phyloP scores from a whole-genome alignment of 257 asterid species.

The Plectranthus barbatus region DNA sequence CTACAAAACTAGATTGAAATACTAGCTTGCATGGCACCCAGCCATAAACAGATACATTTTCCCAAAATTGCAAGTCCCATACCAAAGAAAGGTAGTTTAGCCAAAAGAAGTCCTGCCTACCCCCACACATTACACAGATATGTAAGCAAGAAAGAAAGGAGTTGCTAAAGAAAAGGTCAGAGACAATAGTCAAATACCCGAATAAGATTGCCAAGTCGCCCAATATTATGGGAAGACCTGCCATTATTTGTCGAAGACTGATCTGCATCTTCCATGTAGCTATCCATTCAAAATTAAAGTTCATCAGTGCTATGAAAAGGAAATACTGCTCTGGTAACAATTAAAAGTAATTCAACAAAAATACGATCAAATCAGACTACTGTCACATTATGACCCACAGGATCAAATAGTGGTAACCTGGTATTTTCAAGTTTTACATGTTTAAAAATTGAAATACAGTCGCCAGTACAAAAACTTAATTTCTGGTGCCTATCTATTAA shows the following conservation, averaged over 20 bases:
- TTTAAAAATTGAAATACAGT: not conserved
- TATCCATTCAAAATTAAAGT: slow-evolving; percentile 22
- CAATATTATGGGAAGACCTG: slow-evolving; percentile 79
- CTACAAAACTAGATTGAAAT: not conserved
- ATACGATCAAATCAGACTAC: not conserved
- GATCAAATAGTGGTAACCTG: not conserved
- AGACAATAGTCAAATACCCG: slow-evolving; percentile 47
- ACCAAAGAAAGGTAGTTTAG: not conserved
- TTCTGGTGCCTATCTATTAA: not conserved
- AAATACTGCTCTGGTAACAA: not conserved
- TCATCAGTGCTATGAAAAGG: not conserved
- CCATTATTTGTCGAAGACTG: slow-evolving; percentile 58
- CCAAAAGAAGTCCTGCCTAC: not conserved
- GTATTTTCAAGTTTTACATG: not conserved
- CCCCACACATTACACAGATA: not conserved
- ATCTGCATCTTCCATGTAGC: slow-evolving; percentile 75
- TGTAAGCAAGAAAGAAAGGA: not conserved
- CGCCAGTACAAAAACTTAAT: not conserved
- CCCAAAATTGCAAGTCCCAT: not conserved
- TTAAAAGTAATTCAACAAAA: not conserved
- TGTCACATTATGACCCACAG: not conserved
- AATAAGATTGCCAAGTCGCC: slow-evolving; percentile 85
- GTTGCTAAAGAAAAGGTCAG: slow-evolving; percentile 1
- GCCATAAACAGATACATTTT: slow-evolving; percentile 7
- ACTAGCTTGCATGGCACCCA: not conserved